Percentiles rank a stretch among this genome's conserved stretches.
Conservation (phyloP, 2,329 filamentous ascomycete genomes). For the Thelonectria rubi region DNA sequence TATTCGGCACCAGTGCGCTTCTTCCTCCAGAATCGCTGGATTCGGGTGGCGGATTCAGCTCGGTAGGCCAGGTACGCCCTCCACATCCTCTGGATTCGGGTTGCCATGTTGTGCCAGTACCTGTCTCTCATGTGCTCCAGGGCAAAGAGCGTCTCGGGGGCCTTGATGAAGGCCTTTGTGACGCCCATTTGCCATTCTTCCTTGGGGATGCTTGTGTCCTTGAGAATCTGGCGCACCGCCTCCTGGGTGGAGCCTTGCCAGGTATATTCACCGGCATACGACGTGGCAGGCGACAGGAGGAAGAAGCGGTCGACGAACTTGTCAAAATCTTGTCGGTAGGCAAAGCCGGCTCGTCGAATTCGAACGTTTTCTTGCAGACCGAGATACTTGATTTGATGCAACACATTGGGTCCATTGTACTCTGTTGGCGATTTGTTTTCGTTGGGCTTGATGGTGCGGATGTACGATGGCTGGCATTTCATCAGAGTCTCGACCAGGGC, state of each 20-base stretch:
- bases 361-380: conserved; percentile 99
- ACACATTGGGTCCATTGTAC: conserved; percentile 89
- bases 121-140: conserved; percentile 97
- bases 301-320: conserved; percentile 99
- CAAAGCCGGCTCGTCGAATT: conserved; percentile 94
- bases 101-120: conserved; percentile 99
- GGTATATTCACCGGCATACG: conserved; percentile 96
- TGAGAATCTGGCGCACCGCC: conserved; percentile 90
- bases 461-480: conserved; percentile 97
- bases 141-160: conserved; percentile 94
- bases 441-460: conserved; percentile 98
- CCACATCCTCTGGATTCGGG: conserved; percentile 96
- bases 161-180: conserved; percentile 97
- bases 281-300: conserved; percentile 90
- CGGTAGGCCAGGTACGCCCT: conserved; percentile 94
- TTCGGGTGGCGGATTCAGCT: conserved; percentile 89
- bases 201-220: conserved; percentile 92
- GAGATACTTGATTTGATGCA: conserved; percentile 98
- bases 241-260: conserved; percentile 90
- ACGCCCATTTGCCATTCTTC: conserved; percentile 98
- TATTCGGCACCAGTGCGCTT: conserved; percentile 91
- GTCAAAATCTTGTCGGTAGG: conserved; percentile 95
- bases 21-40: conserved; percentile 95
- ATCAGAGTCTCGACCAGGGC: conserved; percentile 93
- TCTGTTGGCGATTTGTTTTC: conserved; percentile 97